phyloP scores from a whole-genome alignment of 805 yeast genomes.

The Zygotorulaspora danielsina region DNA sequence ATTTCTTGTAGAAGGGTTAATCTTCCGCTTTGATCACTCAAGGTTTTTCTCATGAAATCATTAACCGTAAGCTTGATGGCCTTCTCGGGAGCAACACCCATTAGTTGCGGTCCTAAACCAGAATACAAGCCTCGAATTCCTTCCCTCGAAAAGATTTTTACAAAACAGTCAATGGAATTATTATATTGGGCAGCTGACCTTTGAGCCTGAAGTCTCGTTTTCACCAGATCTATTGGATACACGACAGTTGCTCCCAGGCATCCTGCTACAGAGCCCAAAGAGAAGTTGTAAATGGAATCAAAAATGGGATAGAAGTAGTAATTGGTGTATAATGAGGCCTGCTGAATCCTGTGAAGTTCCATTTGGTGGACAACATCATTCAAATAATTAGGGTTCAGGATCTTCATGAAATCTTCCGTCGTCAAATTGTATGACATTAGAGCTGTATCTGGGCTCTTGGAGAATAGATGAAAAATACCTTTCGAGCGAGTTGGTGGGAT shows the following conservation, averaged over 20 bases:
- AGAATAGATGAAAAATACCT: slow-evolving; percentile 21
- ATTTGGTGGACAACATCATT: slow-evolving; percentile 35
- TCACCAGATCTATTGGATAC: slow-evolving; percentile 92
- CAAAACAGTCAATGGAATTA: slow-evolving; percentile 82
- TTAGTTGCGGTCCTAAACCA: slow-evolving; percentile 88
- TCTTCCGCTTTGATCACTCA: slow-evolving; percentile 51
- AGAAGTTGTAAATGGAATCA: slow-evolving; percentile 81
- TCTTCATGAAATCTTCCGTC: slow-evolving; percentile 40
- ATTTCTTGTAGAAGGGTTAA: slow-evolving; percentile 60
- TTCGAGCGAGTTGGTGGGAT: slow-evolving; percentile 7
- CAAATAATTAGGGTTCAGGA: slow-evolving; percentile 40
- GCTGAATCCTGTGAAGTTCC: slow-evolving; percentile 29
- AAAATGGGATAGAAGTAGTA: slow-evolving; percentile 59
- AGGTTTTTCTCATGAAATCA: slow-evolving; percentile 73
- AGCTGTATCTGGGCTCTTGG: slow-evolving; percentile 17
- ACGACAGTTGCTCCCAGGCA: slow-evolving; percentile 98
- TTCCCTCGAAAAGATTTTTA: slow-evolving; percentile 68
- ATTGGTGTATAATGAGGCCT: slow-evolving; percentile 33
- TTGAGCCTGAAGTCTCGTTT: slow-evolving; percentile 97
- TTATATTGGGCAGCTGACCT: slow-evolving; percentile 64
- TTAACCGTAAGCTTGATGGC: slow-evolving; percentile 94
- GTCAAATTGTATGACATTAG: slow-evolving; percentile 29
- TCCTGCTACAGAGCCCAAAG: slow-evolving; percentile 92
- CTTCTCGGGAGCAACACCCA: slow-evolving; percentile 98
- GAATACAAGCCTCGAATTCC: slow-evolving; percentile 85